Evolutionary conservation across 805 yeast genomes (phyloP), one percentile per base, ranked within the genome.

Genomic region (Candida oleophila): DNA sequence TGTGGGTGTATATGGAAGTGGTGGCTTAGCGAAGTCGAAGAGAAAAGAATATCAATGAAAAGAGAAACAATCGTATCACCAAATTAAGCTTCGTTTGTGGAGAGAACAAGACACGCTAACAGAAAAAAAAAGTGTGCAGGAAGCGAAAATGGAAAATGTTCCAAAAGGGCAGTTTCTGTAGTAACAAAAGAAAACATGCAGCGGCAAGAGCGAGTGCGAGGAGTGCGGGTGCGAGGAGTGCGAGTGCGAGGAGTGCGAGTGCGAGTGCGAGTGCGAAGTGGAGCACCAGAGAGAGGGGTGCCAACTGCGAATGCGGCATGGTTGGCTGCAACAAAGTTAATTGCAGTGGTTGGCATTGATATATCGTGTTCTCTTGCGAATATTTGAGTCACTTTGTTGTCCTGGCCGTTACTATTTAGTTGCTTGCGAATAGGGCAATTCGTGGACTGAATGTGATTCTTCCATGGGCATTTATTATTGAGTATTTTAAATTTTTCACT

Each of bases 21-120:
- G 36, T 14, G 36, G 36, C 36, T 33, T 33, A 18, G 39, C 19
- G n/a, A 12, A 16, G 39, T 18, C 12, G 22, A 16, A 5, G 19
- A 4, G 14, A 12, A 22, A 22, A 18, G 4, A 16, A 4, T 20
- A 9, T 4, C 18, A 20, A 12, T 3, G 21, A 20, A 12, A 36
- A 36, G 8, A 36, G 18, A 16, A 18, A 12, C 19, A 14, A 11
- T 5, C 4, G 5, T 33, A 15, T 33, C 14, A 22, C 4, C 19
- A 36, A 36, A 5, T 36, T n/a, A 18, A 16, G 21, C 39, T 16
- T 36, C 18, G 16, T 36, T 16, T 36, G 39, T 36, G 39, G 39
- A 36, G 39, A 36, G 19, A 36, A 16, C 30, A 5, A 16, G 39
- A 36, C 39, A 36, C 39, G 39, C 39, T 36, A 36, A 36, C 39